phyloP scores from a whole-genome alignment of 257 asterid genomes.

The Solanum tarapatanum region DNA sequence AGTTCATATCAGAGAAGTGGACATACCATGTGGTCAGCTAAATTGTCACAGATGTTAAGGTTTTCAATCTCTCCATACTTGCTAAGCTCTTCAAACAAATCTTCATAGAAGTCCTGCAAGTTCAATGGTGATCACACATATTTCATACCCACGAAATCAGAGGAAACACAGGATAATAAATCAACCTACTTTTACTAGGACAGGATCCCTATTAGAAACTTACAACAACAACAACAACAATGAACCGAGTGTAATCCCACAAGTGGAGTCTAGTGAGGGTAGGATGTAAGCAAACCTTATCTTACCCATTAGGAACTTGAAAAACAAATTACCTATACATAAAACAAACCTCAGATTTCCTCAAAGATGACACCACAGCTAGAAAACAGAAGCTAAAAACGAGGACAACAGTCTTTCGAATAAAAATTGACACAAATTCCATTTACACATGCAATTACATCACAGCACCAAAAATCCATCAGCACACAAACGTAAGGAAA shows the following conservation, averaged over 20 bases:
- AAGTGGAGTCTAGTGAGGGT: neutral
- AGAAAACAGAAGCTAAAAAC: neutral
- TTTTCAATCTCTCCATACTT: slow-evolving; percentile 82
- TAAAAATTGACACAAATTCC: neutral
- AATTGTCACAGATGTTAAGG: slow-evolving; percentile 75
- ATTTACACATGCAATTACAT: neutral
- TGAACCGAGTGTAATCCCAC: neutral
- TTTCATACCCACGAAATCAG: neutral
- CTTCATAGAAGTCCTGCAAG: slow-evolving; percentile 69
- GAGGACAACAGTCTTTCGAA: neutral
- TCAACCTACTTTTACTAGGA: neutral
- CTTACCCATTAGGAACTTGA: neutral
- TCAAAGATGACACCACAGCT: neutral
- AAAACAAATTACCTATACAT: neutral
- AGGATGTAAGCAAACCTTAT: neutral
- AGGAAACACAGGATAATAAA: neutral
- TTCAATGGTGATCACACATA: neutral
- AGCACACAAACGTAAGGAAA: neutral
- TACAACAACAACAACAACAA: neutral
- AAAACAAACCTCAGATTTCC: neutral
- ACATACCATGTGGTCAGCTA: slow-evolving; percentile 83
- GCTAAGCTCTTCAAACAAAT: slow-evolving; percentile 79
- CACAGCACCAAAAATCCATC: neutral
- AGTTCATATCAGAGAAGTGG: neutral
- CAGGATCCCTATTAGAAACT: neutral